Evolutionary conservation across 2,329 filamentous ascomycete genomes (phyloP), one percentile per base, ranked within the genome.

Genomic region (Coleophoma crateriformis): DNA sequence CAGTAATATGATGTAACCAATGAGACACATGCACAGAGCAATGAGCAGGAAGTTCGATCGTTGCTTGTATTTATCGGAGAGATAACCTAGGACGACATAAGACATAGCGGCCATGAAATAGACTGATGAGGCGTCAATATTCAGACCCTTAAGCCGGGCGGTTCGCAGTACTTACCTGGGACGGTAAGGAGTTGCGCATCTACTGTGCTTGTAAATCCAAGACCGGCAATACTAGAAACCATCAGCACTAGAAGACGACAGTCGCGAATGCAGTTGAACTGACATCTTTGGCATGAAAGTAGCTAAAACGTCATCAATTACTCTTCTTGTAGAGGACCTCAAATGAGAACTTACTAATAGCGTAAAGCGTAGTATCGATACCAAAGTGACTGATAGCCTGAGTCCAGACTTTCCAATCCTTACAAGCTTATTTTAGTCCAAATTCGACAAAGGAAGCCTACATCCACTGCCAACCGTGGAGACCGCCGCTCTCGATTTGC

Each of bases 381-480:
- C 45, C 45, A 47, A 47, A 47, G 33, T 47, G 45, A 15, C 45
- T 47, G 14, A 47, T 17, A 40, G 33, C 19, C 45, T 47, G 45
- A 19, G 27, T 20, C 37, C 39, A 47, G 12, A 32, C 20, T 14
- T 47, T 47, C 45, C 45, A 47, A 39, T 47, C 45, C 20, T 39
- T 47, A 14, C 37, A 20, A 13, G 27, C 27, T 27, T 27, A 27
- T 27, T 27, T 27, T 4, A 7, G 6, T 20, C 12, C 7, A 20
- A 3, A 19, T 14, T 46, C 3, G 13, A 7, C 13, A 22, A 39
- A 15, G 32, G n/a, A 8, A 38, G 20, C 8, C 22, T 32, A 47
- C 45, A 47, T 37, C 45, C 45, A 47, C 32, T 47, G 45, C 45
- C 45, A 47, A 7, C 45, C 45, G 27, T 47, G 45, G 27, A 47